Evolutionary conservation across 306 rosid genomes (phyloP), one percentile per base, ranked within the genome.

Genomic region (Castanea crenata): DNA sequence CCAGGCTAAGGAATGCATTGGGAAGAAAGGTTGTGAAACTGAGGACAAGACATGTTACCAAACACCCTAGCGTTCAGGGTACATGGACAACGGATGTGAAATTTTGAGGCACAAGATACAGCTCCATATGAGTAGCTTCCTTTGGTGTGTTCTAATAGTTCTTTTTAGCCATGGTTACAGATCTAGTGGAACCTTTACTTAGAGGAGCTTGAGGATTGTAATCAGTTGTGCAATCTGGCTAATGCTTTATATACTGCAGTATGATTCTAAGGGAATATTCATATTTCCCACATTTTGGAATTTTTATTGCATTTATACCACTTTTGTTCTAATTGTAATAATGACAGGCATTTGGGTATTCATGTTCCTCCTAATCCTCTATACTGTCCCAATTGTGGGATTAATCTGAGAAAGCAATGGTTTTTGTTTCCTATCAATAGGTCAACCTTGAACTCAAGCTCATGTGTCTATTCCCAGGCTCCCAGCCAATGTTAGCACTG

Each of bases 11-110:
- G 88, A 92, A 95, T 77, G 81, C 95, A 27, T 55, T 95, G 78
- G 99, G 99, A 74, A 87, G 99, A 84, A 95, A 95, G 88, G 99
- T 95, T 31, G 69, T 95, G 77, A 95, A 95, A 82, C 84, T 92
- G 88, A 92, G 77, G 89, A 92, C 99, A 51, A 85, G 99, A 69
- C 99, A 91, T 74, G 87, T 92, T 49, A 87, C 95, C 68, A 90
- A 90, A 79, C 92, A 86, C 69, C 97, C 97, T 9, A 94, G 97
- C 29, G 97, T 91, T 79, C 98, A 92, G 87, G 97, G 98, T 71
- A 94, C 97, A 76, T 94, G 97, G 98, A 89, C 93, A 55, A 94
- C 97, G n/a, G 89, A 79, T 35, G 73, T 86, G 77, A 81, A 84
- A 77, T 91, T 83, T 79, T 92, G 85, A 87, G 74, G 78, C 25